Evolutionary conservation across 23 red algal species (phyloP), one percentile per base, ranked within the genome.

Genomic region (Gracilariopsis chorda): DNA sequence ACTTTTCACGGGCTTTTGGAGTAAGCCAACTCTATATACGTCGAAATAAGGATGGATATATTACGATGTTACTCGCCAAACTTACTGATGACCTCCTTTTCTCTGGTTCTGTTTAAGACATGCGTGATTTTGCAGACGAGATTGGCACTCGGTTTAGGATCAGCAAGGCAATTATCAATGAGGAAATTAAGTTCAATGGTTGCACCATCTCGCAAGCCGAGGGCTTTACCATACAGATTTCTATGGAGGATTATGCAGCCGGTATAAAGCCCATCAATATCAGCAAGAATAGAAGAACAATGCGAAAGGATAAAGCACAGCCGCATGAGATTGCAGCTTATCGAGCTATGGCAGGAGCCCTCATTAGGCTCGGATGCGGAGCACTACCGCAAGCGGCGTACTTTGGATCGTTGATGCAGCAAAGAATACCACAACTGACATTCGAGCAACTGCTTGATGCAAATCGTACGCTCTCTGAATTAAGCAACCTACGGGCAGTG

Each of bases 331-430:
- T 82, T 6, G 19, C 16, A 6, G 17, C 19, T 8, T 82, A 82
- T 1, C 19, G 33, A 28, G 51, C 20, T 10, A 39, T 2, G 21
- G 51, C 29, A 7, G 48, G 14, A 3, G 49, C 19, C 5, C 20
- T 82, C n/a, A 53, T 82, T 7, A 59, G 53, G 46, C 47, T 82
- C 23, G 48, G 78, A 3, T 59, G 39, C 11, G 56, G 51, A 82
- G 53, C 2, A 42, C 51, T 82, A 34, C 78, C 56, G 1, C 78
- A 82, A 58, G 78, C 78, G 36, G 6, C 78, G 11, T 59, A 61
- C 78, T n/a, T 82, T 34, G 78, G 35, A 25, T 82, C 49, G 16
- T 29, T 82, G 21, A 82, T 59, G 78, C 78, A 82, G 48, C 51
- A 82, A 60, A 25, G 36, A 20, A 12, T 82, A 12, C 37, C 48